phyloP scores from a whole-genome alignment of 2,329 filamentous ascomycete genomes.

The Fusarium subtropicale region DNA sequence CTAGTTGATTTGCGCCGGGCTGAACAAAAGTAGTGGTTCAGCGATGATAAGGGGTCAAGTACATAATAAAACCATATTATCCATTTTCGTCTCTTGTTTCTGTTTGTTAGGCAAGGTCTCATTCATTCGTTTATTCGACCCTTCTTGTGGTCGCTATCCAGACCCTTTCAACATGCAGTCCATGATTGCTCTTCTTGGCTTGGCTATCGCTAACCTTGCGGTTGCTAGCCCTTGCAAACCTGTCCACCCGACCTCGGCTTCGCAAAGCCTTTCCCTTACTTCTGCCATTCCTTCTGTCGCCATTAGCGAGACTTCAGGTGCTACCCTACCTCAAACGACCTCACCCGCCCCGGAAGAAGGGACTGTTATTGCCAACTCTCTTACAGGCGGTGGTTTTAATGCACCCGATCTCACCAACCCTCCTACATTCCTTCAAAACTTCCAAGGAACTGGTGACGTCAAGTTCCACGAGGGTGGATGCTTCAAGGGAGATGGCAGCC shows the following conservation, averaged over 20 bases:
- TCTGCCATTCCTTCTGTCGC: neutral
- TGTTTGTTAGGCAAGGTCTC: neutral
- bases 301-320: neutral
- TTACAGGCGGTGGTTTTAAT: neutral
- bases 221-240: neutral
- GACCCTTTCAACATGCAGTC: neutral
- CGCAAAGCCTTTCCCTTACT: neutral
- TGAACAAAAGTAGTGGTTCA: neutral
- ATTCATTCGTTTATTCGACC: neutral
- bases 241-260: fast-evolving
- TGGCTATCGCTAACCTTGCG: neutral
- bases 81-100: neutral
- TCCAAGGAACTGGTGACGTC: neutral
- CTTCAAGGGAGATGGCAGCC: conserved; percentile 8
- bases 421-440: neutral
- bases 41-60: neutral
- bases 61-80: neutral
- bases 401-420: neutral
- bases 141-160: neutral
- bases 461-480: neutral
- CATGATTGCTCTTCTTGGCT: neutral
- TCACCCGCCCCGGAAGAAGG: neutral
- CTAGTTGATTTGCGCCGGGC: neutral
- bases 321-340: fast-evolving
- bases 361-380: neutral